Base-by-base conservation (phyloP, 1,284 basidiomycete genomes). In the Schizophyllum amplum region DNA sequence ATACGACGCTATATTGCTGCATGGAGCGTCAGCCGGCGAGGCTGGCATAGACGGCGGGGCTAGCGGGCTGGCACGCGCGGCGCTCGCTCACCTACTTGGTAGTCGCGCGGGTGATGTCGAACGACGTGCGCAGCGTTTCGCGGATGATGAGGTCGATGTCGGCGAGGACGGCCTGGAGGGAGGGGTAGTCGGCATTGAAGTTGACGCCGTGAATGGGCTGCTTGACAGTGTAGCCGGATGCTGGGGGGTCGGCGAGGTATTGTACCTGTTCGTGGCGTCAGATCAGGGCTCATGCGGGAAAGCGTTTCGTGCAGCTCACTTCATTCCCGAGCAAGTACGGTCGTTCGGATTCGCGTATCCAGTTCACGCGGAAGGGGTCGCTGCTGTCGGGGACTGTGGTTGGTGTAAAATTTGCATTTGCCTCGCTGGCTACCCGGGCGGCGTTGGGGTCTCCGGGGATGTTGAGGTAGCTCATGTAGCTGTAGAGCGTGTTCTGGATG, bases 331-430 rank as follows among this genome's bases (percentile, higher is more conserved):
- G 75, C 33, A 87, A 70, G 52, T 78, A 72, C 22, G 82, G 77
- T 9, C 79, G 75, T 23, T 68, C 60, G 17, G 71, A 65, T 5
- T 74, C 69, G 48, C 80, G 77, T 23, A 92, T 86, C 93, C 93
- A 97, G 54, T n/a, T n/a, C n/a, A n/a, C n/a, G n/a, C n/a, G n/a
- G n/a, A n/a, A n/a, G 7, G 87, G 84, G 66, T 94, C 93, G 63
- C 92, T 91, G 56, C 82, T 78, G 60, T 92, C 90, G 2, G 84
- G 79, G 94, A 88, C n/a, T 81, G 79, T 67, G 94, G n/a, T 90
- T 4, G 91, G 87, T 65, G 82, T 80, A 68, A 87, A 85, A 60
- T 84, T 81, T 57, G 82, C 84, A 62, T n/a, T n/a, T n/a, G 92
- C 92, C 4, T 84, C 83, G 1, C 83, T 81, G 0, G 86, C 86